Base-by-base conservation (phyloP, 306 rosid genomes). In the Rosa lucieae region DNA sequence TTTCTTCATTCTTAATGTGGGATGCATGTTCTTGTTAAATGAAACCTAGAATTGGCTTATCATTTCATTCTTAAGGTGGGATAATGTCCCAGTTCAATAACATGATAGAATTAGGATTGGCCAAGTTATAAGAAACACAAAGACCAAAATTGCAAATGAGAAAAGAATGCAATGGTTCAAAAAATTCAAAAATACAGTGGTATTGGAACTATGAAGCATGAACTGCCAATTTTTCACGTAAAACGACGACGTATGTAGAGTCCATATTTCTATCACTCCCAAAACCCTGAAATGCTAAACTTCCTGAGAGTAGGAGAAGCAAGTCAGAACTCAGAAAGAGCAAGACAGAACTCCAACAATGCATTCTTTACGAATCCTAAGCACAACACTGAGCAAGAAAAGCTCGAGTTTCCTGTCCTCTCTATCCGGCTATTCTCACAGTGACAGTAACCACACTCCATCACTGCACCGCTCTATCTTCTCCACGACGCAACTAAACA, bases 401-500 rank as follows among this genome's bases (percentile, higher is more conserved):
- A 78, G 17, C 26, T 70, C 48, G n/a, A 78, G 39, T 3, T 53
- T 51, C 56, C 70, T 63, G 1, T 51, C 70, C 32, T 73, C 81
- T 58, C 75, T 69, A 47, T 14, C 67, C 10, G 72, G 47, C 17
- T 44, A 75, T 47, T 47, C 46, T 75, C 51, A 65, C 83, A 73
- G 47, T 51, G 70, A 80, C 46, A 8, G 26, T 70, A 40, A 61
- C 65, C 75, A n/a, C 10, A 69, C 51, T 79, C 80, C 67, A 29
- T 70, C 74, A 29, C 88, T 85, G n/a, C 23, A 48, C 79, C 93
- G 99, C 2, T 79, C 85, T 74, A 88, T 94, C 63, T 89, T 61
- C 92, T 85, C 82, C 55, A 88, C 97, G 21, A 40, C 85, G 39
- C 92, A 81, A 35, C 84, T 92, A 15, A 87, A 87, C 3, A 76